Conservation (phyloP, 306 rosid species). For the Cucumis sativus region Cucumber_9930_V3 NC_026660.2:30574501-30575000, state of each 20-base stretch:
- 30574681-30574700: neutral
- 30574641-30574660: neutral
- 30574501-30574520: neutral
- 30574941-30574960: too few species aligned
- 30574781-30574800: too few species aligned
- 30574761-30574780: neutral
- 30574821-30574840: too few species aligned
- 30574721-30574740: neutral
- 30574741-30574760: neutral
- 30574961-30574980: too few species aligned
- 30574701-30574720: neutral
- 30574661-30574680: neutral
- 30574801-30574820: too few species aligned
- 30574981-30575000: too few species aligned
- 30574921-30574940: too few species aligned
- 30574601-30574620: neutral
- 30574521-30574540: neutral
- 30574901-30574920: too few species aligned
- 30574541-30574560: neutral
- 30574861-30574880: too few species aligned
- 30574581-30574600: neutral
- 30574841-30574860: too few species aligned
- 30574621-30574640: neutral
- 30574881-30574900: too few species aligned
- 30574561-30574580: neutral